Evolutionary conservation across 2,329 filamentous ascomycete species (phyloP).

Genomic region (Ustilaginoidea virens): DNA sequence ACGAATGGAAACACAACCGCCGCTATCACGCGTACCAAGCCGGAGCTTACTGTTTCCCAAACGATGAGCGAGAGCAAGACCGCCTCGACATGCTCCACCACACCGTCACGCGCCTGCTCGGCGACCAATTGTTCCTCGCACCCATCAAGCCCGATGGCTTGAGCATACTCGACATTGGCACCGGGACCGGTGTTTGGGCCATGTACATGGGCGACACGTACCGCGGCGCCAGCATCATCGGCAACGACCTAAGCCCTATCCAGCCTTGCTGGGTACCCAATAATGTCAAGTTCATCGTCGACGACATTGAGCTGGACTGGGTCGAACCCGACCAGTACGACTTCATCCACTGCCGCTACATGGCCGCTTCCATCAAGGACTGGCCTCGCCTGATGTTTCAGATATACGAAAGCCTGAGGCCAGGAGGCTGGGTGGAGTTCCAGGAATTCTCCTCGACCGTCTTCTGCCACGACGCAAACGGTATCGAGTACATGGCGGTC

Average conservation of each 20-base stretch:
- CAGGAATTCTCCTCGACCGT: conserved; percentile 23
- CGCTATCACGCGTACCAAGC: conserved; percentile 24
- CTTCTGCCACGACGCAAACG: conserved; percentile 21
- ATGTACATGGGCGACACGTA: conserved; percentile 25
- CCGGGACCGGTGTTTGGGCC: conserved; percentile 32
- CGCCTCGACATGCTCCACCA: conserved; percentile 24
- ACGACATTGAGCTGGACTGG: conserved; percentile 45
- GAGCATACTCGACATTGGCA: conserved; percentile 28
- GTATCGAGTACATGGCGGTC: conserved; percentile 12
- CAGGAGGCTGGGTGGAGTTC: conserved; percentile 32
- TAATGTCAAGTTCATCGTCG: conserved; percentile 42
- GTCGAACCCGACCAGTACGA: conserved; percentile 12
- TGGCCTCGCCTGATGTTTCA: conserved; percentile 12
- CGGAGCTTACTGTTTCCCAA: conserved; percentile 20
- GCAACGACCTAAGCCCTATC: conserved; percentile 26
- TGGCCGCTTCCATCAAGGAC: conserved; percentile 19
- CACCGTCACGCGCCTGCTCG: conserved; percentile 15
- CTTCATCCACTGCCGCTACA: conserved; percentile 20
- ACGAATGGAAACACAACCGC: conserved; percentile 23
- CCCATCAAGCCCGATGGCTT: conserved; percentile 21
- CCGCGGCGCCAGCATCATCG: conserved; percentile 20
- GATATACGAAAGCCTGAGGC: conserved; percentile 21
- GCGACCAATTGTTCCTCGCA: conserved; percentile 19
- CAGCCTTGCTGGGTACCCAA: conserved; percentile 34
- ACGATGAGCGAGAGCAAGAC: conserved; percentile 22